These are phyloP conservation scores for Buxus sempervirens DNA, from an alignment of 164 flowering plant genomes.

Conservation along the genomic window DNA sequence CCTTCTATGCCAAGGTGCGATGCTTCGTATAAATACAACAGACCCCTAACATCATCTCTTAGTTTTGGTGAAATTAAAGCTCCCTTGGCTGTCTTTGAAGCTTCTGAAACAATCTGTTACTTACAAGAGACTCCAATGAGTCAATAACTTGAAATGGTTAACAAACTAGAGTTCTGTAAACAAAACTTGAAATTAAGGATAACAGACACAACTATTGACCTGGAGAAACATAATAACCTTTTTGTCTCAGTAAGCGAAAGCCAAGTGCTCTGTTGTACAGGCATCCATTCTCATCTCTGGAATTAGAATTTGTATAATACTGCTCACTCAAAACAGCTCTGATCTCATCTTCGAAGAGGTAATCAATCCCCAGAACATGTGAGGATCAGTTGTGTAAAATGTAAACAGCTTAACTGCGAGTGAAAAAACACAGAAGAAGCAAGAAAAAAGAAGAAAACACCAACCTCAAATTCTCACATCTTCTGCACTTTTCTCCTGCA, in stretches of 20 bases:
- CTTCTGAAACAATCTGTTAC: conserved; percentile 30
- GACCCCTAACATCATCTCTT: conserved; percentile 20
- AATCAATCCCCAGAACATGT: conserved; percentile 19
- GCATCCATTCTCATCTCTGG: no score
- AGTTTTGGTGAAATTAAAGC: conserved; percentile 16
- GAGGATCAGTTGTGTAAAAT: no score
- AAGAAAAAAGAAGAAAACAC: no score
- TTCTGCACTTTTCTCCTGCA: no score
- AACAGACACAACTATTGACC: conserved; percentile 1
- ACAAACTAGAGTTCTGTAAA: no score
- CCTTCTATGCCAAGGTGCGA: conserved; percentile 36
- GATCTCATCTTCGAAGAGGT: conserved; percentile 19
- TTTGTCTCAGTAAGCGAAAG: conserved; percentile 25
- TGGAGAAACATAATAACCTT: conserved; percentile 19
- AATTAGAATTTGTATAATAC: no score
- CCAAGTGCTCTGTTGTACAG: conserved; percentile 14
- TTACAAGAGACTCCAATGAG: background rate
- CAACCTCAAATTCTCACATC: no score
- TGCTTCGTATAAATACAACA: conserved; percentile 30
- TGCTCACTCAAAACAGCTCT: no score
- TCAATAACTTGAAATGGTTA: no score
- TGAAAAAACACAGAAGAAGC: no score
- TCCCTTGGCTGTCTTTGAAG: conserved; percentile 32
- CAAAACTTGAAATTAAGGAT: no score
- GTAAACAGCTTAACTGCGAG: no score